These are phyloP conservation scores for Talaromyces amestolkiae DNA, from an alignment of 2,329 filamentous ascomycete species.

Conservation along the genomic window DNA sequence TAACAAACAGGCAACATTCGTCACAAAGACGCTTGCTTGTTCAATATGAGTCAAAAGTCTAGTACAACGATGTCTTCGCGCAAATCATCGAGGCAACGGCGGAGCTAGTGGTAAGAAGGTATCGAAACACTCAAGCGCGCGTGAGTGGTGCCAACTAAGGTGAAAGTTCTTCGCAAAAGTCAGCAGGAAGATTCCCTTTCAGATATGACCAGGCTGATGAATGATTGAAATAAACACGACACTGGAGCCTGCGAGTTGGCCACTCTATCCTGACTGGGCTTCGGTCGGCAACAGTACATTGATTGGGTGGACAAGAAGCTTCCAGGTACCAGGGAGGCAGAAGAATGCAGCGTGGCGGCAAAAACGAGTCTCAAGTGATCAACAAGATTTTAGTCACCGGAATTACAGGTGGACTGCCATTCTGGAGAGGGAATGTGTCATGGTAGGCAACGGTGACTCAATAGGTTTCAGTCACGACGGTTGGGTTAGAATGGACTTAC, in stretches of 20 bases:
- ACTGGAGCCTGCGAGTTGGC: conserved; percentile 9
- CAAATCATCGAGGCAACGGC: conserved; percentile 6
- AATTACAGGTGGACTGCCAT: conserved; percentile 1
- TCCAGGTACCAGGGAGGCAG: conserved; percentile 14
- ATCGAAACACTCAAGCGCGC: conserved; percentile 1
- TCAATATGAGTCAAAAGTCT: conserved; percentile 20
- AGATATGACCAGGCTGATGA: neutral
- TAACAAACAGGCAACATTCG: conserved; percentile 34
- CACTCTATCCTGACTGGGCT: conserved; percentile 5
- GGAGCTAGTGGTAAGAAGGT: conserved; percentile 10
- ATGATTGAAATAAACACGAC: conserved; percentile 13
- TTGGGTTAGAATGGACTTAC: conserved; percentile 2
- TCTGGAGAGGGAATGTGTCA: conserved; percentile 13
- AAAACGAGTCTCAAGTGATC: conserved; percentile 14
- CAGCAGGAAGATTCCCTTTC: neutral
- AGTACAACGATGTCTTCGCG: conserved; percentile 2
- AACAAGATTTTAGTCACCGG: neutral
- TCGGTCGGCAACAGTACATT: neutral
- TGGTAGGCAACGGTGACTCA: conserved; percentile 17
- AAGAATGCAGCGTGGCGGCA: conserved; percentile 1
- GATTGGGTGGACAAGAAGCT: conserved; percentile 9
- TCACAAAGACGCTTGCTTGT: conserved; percentile 19
- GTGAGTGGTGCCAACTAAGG: conserved; percentile 10
- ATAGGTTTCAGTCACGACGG: neutral
- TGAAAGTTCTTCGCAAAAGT: neutral